These are phyloP conservation scores for Backusella parvicylindrica DNA, from an alignment of 192 early-diverging fungal genomes.

Conservation along the genomic window DNA sequence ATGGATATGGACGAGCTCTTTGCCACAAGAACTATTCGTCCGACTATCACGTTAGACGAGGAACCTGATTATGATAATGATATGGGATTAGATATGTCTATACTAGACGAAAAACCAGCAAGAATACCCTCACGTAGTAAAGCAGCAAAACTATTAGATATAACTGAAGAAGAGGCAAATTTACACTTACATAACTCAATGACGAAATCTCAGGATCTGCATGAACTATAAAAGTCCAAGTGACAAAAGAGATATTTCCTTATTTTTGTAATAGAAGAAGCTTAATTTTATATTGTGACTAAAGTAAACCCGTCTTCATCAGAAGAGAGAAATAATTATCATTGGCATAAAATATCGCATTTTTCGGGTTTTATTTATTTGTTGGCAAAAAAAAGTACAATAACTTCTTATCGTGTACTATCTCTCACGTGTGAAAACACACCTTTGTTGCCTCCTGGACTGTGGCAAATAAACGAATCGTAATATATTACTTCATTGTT, in stretches of 20 bases:
- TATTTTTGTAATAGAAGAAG: not conserved
- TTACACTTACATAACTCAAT: not conserved
- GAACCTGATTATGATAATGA: constrained; percentile 25
- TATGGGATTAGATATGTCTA: constrained; percentile 26
- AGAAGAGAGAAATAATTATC: not conserved
- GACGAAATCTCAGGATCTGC: not conserved
- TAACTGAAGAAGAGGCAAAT: not conserved
- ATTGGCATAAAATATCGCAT: constrained; percentile 12
- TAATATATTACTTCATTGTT: not conserved
- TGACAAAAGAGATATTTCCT: not conserved
- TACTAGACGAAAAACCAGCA: not conserved
- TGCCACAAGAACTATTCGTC: constrained; percentile 29
- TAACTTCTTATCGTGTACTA: not conserved
- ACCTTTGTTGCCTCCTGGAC: not conserved
- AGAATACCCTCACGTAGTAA: not conserved
- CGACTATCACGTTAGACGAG: not conserved
- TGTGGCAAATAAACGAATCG: not conserved
- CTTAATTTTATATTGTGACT: not conserved
- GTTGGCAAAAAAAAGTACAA: not conserved
- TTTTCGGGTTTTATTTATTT: not conserved
- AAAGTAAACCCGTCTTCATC: not conserved
- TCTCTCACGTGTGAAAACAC: not conserved
- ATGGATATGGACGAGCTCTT: constrained; percentile 19
- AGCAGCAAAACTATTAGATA: not conserved
- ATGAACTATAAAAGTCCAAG: not conserved